phyloP scores from a whole-genome alignment of 805 yeast genomes.

The Metschnikowia lochheadii region DNA sequence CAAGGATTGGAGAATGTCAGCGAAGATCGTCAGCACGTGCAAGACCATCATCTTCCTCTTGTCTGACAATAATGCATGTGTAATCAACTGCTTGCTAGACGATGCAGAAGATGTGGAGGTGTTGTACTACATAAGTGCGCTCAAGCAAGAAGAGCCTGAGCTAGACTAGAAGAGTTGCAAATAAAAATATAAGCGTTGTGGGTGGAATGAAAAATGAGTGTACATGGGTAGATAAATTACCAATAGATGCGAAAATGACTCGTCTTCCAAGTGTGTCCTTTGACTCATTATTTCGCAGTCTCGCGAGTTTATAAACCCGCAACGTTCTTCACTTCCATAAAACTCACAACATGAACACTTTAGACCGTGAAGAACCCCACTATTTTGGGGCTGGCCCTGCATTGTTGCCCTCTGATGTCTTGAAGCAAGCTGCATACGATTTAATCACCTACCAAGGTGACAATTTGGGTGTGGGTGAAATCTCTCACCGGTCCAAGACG shows the following conservation, averaged over 20 bases:
- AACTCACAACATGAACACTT: constrained; percentile 19
- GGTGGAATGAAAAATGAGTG: neutral
- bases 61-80: constrained; percentile 54
- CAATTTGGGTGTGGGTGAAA: constrained; percentile 91
- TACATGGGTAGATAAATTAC: neutral
- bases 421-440: constrained; percentile 85
- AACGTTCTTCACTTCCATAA: neutral
- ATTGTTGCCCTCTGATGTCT: constrained; percentile 73
- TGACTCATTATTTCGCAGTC: constrained; percentile 4
- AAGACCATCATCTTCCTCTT: constrained; percentile 58
- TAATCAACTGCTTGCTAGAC: constrained; percentile 63
- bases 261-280: neutral
- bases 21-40: constrained; percentile 57
- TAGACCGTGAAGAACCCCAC: constrained; percentile 66
- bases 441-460: constrained; percentile 62
- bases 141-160: constrained; percentile 6
- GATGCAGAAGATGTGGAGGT: constrained; percentile 62
- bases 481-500: constrained; percentile 87
- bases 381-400: constrained; percentile 99
- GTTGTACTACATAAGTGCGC: constrained; percentile 53
- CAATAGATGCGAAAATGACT: constrained; percentile 1
- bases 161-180: neutral
- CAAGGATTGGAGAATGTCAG: constrained; percentile 67
- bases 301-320: neutral
- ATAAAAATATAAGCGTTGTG: neutral